Base-by-base conservation (phyloP, 192 early-diverging fungal species). In the Phycomyces nitens region DNA sequence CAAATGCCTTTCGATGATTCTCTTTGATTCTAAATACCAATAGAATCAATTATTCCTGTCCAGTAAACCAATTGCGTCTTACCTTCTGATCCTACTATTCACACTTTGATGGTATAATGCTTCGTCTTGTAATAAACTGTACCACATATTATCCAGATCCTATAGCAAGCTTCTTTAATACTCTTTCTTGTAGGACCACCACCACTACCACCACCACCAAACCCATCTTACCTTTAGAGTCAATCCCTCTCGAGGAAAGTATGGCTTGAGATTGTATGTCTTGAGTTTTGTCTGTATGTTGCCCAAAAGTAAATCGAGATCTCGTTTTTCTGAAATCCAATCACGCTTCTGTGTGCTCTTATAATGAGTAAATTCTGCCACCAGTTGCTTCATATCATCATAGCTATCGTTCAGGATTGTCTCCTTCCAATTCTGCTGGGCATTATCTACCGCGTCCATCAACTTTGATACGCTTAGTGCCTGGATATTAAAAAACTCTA, bases 271-370 rank as follows among this genome's bases (percentile, higher is more conserved):
- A 53, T 95, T 92, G 72, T 98, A 98, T 0, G 96, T 98, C 67
- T 91, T 94, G 18, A 94, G 81, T 79, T 98, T 98, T 53, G 94
- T 98, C 67, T 94, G 93, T 66, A 98, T 96, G 68, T 98, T 96
- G 20, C 95, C 91, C 44, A 98, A 78, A 41, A 98, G 75, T 29
- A 89, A 89, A 68, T 96, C 95, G 11, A 98, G 64, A 69, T 97
- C 94, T 20, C 89, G 84, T 60, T 94, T 94, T 67, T 95, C 95
- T 58, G 89, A 76, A 5, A 96, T 90, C 94, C 94, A 96, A 53
- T 68, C 64, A n/a, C 94, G 81, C 77, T 95, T 95, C 11, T 77
- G 67, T 2, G 82, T 82, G 20, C 68, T 85, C 76, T 98, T 98
- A 83, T 97, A 97, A 39, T 79, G 69, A 56, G 86, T 86, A 73